These are phyloP conservation scores for Colletotrichum sp. DNA, from an alignment of 2,329 filamentous ascomycete species.

Conservation along the genomic window DNA sequence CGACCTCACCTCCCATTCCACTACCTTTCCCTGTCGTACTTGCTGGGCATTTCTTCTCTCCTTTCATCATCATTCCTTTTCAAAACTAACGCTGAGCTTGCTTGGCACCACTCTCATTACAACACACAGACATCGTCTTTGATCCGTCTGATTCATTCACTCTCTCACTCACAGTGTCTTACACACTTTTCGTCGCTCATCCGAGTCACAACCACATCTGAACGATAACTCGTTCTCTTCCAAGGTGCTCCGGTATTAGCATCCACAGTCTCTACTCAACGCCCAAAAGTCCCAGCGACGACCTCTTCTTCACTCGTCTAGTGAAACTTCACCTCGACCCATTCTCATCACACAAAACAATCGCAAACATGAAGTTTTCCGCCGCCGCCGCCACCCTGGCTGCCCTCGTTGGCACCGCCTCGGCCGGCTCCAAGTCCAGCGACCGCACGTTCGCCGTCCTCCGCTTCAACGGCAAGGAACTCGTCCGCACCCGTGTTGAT, in stretches of 20 bases:
- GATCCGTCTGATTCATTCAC: conserved; percentile 35
- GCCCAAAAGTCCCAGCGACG: neutral
- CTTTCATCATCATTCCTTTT: conserved; percentile 16
- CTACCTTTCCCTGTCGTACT: conserved; percentile 24
- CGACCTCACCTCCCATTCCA: conserved; percentile 17
- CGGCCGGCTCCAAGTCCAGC: conserved; percentile 44
- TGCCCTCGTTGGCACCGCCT: conserved; percentile 41
- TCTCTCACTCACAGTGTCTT: conserved; percentile 14
- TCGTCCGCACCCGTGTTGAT: conserved; percentile 68
- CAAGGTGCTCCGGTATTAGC: conserved; percentile 41
- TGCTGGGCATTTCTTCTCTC: conserved; percentile 23
- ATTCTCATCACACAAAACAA: neutral
- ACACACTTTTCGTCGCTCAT: conserved; percentile 21
- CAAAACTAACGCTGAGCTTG: conserved; percentile 25
- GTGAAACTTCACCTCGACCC: neutral
- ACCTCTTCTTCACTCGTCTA: neutral
- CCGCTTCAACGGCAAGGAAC: conserved; percentile 70
- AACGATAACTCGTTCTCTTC: conserved; percentile 26
- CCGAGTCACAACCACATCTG: conserved; percentile 23
- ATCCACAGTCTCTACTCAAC: conserved; percentile 16
- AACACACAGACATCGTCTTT: conserved; percentile 25
- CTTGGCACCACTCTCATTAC: conserved; percentile 42
- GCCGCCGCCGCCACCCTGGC: conserved; percentile 32
- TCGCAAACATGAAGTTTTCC: conserved; percentile 39
- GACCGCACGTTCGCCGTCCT: conserved; percentile 69